Evolutionary conservation across 2,329 filamentous ascomycete species (phyloP), one percentile per base, ranked within the genome.

Genomic region (Fusarium circinatum): DNA sequence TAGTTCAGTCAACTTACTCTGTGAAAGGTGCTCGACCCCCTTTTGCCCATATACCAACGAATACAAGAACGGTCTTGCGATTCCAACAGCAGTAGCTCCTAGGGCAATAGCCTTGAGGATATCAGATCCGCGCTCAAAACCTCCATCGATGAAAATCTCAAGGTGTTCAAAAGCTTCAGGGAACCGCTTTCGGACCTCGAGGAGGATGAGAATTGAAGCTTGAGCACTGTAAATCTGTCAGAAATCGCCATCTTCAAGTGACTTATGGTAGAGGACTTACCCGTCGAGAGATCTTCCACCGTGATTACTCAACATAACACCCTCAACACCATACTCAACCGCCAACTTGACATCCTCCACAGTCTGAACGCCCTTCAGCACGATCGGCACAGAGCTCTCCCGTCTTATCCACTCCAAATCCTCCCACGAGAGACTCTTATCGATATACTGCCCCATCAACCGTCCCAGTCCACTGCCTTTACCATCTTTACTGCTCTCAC

Each of bases 221-320:
- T 79, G 79, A 78, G 86, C 67, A 34, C 79, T 79, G 6, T 1
- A 6, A 9, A 2, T 17, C 14, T 6, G 42, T 75, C 13, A 75
- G 52, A 13, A 8, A 1, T 5, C 12, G 13, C 41, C 24, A 0
- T 3, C 1, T 3, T 1, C 3, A 0, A 11, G 8, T 5, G 12
- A 3, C 0, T 4, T 1, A 6, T 1, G 30, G 18, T 8, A 7
- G 2, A 34, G 32, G 14, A 64, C 74, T 66, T 57, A 76, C 78
- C 86, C 87, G 58, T 90, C 88, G 3, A 89, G 81, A 3, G 87
- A 87, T 34, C 89, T 82, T 7, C 89, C 89, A 24, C 89, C 89
- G 62, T 90, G 89, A 68, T 90, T 91, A 68, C 86, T 88, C 39
- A 91, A 72, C 65, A 89, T 78, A 52, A 90, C 87, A 2, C 88